A percentile compares a stretch with the other conserved stretches of the same genome.
phyloP scores from a whole-genome alignment of 768 basidiomycete species.

The Boletus subcaerulescens region DNA sequence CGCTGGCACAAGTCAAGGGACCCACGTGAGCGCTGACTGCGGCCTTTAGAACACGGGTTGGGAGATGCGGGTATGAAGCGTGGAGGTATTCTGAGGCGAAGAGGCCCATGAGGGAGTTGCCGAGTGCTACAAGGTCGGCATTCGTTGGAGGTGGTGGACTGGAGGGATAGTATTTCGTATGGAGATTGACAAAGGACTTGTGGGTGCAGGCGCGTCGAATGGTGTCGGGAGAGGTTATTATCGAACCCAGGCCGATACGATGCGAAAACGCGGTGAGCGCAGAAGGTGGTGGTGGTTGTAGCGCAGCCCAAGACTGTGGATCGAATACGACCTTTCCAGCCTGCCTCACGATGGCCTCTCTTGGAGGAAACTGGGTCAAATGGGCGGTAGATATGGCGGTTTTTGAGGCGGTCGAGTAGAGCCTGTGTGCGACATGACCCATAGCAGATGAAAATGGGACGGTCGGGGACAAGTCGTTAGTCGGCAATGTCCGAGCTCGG shows the following conservation, averaged over 20 bases:
- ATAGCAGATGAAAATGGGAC: conserved; percentile 34
- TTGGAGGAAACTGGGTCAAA: conserved; percentile 59
- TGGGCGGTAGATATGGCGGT: conserved; percentile 55
- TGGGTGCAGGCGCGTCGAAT: conserved; percentile 80
- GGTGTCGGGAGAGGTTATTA: conserved; percentile 50
- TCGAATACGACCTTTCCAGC: conserved; percentile 49
- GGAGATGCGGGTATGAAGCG: conserved; percentile 82
- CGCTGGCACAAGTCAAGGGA: conserved; percentile 72
- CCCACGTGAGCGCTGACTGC: conserved; percentile 93
- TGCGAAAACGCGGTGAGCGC: conserved; percentile 75
- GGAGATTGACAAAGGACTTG: conserved; percentile 58
- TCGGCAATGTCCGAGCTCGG: conserved; percentile 29
- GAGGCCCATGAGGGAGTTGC: conserved; percentile 87
- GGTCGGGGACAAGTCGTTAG: conserved; percentile 30
- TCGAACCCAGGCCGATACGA: conserved; percentile 64
- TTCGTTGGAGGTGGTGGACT: conserved; percentile 62
- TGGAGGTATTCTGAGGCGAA: conserved; percentile 85
- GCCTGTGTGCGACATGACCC: conserved; percentile 59
- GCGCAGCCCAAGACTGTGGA: conserved; percentile 62
- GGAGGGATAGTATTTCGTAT: conserved; percentile 55
- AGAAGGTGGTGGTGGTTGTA: conserved; percentile 69
- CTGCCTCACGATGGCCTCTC: conserved; percentile 42
- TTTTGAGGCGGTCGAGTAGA: conserved; percentile 44
- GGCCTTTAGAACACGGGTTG: conserved; percentile 87
- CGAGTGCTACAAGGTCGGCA: conserved; percentile 68